These are phyloP conservation scores for Phytopythium montanum DNA, from an alignment of 352 stramenopile genomes.

Conservation along the genomic window DNA sequence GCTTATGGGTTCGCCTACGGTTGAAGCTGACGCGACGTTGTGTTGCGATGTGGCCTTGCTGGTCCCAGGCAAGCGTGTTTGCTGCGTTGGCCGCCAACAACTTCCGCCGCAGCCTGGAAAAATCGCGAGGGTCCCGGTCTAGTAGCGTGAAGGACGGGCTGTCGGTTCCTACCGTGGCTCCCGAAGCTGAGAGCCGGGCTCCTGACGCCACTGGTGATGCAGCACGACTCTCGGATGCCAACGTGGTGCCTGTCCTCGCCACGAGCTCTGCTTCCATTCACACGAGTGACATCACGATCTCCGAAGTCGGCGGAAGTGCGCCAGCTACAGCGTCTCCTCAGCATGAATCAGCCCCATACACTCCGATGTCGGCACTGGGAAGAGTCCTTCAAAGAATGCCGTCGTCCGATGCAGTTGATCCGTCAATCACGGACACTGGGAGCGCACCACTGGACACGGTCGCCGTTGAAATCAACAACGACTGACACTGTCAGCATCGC, in stretches of 20 bases:
- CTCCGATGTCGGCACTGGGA: background rate
- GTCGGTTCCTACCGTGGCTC: background rate
- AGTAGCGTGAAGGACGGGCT: background rate
- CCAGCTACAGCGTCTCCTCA: background rate
- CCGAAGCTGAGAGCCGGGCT: background rate
- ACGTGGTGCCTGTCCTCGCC: background rate
- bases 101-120: slow-evolving; percentile 45
- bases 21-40: background rate
- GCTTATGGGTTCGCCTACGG: background rate
- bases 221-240: background rate
- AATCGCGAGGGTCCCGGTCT: slow-evolving; percentile 9
- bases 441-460: background rate
- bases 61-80: slow-evolving; percentile 44
- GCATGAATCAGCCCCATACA: background rate
- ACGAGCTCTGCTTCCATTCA: background rate
- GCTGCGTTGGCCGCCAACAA: slow-evolving; percentile 52
- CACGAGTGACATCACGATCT: background rate
- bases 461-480: background rate
- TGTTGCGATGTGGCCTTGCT: background rate
- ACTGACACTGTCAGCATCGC: background rate
- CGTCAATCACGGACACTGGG: background rate
- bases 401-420: background rate
- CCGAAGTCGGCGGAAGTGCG: background rate
- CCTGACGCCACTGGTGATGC: background rate
- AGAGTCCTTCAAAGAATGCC: background rate